Evolutionary conservation across 208 protist genomes (phyloP).

Genomic region (Entamoeba histolytica): DNA sequence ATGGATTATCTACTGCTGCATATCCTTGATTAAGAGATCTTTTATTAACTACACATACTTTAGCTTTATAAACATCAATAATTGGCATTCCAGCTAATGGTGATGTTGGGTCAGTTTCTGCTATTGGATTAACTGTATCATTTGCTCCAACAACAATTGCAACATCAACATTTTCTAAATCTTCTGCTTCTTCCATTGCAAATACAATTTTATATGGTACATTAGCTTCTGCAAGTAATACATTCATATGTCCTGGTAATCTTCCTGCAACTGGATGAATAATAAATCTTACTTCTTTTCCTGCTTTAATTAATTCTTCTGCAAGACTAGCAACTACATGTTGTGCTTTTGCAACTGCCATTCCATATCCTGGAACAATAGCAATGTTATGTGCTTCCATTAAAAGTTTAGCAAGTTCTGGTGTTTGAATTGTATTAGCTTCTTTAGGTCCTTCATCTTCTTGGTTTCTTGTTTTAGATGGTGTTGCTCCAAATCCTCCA

Average conservation of each 20-base stretch:
- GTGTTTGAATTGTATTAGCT: not conserved
- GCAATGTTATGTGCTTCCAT: slow-evolving; percentile 44
- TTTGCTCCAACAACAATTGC: slow-evolving; percentile 61
- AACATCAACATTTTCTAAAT: slow-evolving; percentile 47
- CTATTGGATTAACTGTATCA: slow-evolving; percentile 62
- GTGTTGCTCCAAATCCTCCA: slow-evolving; percentile 33
- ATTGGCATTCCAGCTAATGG: slow-evolving; percentile 64
- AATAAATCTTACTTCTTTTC: slow-evolving; percentile 43
- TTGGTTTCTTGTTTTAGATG: not conserved
- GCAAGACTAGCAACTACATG: slow-evolving; percentile 52
- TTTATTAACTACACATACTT: slow-evolving; percentile 55
- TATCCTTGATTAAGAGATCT: slow-evolving; percentile 46
- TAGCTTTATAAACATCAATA: slow-evolving; percentile 52
- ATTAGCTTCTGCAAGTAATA: slow-evolving; percentile 55
- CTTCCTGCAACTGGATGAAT: slow-evolving; percentile 64
- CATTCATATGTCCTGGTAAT: slow-evolving; percentile 61
- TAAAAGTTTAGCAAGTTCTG: slow-evolving; percentile 25
- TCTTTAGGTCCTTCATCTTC: not conserved
- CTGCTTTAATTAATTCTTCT: slow-evolving; percentile 34
- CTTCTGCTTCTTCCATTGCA: slow-evolving; percentile 64
- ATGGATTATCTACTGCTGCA: slow-evolving; percentile 50
- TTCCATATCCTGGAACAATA: slow-evolving; percentile 65
- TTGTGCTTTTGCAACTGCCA: slow-evolving; percentile 59
- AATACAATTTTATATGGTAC: slow-evolving; percentile 68
- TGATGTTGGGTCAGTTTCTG: slow-evolving; percentile 50